phyloP scores from a whole-genome alignment of 148 eudicot genomes.

The Cornus controversa region DNA sequence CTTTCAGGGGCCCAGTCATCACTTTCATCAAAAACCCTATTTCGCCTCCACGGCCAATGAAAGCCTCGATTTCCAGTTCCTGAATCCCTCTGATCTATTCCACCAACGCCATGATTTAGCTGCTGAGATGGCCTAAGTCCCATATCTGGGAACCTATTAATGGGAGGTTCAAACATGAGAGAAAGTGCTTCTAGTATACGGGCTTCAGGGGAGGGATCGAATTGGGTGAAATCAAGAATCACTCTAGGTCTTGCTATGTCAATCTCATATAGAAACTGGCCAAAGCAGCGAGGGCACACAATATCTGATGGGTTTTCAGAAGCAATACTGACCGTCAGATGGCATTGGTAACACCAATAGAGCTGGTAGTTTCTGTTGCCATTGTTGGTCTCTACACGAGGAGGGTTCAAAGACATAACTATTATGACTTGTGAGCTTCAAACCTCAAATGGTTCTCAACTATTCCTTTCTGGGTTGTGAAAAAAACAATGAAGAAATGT shows the following conservation, averaged over 20 bases:
- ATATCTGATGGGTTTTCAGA: constrained; percentile 39
- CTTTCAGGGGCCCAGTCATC: constrained; percentile 44
- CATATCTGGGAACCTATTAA: constrained; percentile 10
- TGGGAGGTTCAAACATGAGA: constrained; percentile 52
- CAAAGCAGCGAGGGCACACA: constrained; percentile 72
- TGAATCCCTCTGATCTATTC: constrained; percentile 15
- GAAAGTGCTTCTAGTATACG: constrained; percentile 68
- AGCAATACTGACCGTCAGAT: constrained; percentile 51
- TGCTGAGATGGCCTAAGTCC: constrained; percentile 10
- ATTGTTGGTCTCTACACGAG: constrained; percentile 15
- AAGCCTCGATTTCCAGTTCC: constrained; percentile 7
- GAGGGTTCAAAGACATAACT: constrained; percentile 44
- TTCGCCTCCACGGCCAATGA: constrained; percentile 27
- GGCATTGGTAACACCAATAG: constrained; percentile 90
- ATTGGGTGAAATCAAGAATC: constrained; percentile 41
- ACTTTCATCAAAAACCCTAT: constrained; percentile 7
- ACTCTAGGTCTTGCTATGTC: constrained; percentile 34
- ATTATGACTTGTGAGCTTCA: neutral
- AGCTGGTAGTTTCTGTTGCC: constrained; percentile 35
- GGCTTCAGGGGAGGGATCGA: constrained; percentile 70
- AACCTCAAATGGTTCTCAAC: neutral
- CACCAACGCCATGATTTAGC: constrained; percentile 5
- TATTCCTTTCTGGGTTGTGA: neutral
- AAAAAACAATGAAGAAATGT: neutral
- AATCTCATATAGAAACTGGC: constrained; percentile 64